phyloP scores from a whole-genome alignment of 345 rosid species.

The Brassica nigra region DNA sequence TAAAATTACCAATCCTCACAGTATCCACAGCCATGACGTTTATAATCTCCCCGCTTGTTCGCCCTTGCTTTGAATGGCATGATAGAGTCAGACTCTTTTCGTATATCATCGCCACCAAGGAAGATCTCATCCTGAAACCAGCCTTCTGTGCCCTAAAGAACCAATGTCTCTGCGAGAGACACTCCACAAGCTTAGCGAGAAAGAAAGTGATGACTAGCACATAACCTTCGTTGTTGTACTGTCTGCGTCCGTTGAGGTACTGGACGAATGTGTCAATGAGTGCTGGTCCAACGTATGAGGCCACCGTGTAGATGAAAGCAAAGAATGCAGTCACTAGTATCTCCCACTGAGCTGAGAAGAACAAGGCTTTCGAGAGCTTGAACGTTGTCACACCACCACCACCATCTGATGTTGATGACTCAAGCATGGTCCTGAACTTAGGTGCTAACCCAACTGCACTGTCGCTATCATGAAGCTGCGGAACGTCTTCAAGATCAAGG shows the following conservation, averaged over 20 bases:
- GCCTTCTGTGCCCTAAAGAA: constrained; percentile 44
- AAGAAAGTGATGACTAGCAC: constrained; percentile 48
- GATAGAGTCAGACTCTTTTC: constrained; percentile 62
- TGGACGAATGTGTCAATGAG: constrained; percentile 62
- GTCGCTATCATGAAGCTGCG: constrained; percentile 45
- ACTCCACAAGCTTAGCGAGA: constrained; percentile 60
- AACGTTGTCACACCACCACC: constrained; percentile 38
- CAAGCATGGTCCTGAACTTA: constrained; percentile 40
- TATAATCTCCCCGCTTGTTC: constrained; percentile 72
- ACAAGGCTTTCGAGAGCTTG: constrained; percentile 44
- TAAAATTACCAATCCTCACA: constrained; percentile 55
- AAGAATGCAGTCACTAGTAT: constrained; percentile 33
- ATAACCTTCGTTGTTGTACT: constrained; percentile 49
- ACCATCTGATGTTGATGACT: constrained; percentile 9
- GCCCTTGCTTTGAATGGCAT: constrained; percentile 50
- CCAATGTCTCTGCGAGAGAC: constrained; percentile 53
- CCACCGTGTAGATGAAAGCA: constrained; percentile 34
- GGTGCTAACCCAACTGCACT: constrained; percentile 36
- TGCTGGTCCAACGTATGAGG: constrained; percentile 48
- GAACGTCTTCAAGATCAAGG: constrained; percentile 49
- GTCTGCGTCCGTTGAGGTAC: constrained; percentile 43
- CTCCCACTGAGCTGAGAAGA: constrained; percentile 43
- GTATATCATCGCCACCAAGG: constrained; percentile 51
- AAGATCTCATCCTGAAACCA: constrained; percentile 55
- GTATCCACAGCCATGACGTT: constrained; percentile 75